A percentile compares a stretch with the other conserved stretches of the same genome.
Conservation (phyloP, 768 basidiomycete species). For the Sistotremastrum suecicum region DNA sequence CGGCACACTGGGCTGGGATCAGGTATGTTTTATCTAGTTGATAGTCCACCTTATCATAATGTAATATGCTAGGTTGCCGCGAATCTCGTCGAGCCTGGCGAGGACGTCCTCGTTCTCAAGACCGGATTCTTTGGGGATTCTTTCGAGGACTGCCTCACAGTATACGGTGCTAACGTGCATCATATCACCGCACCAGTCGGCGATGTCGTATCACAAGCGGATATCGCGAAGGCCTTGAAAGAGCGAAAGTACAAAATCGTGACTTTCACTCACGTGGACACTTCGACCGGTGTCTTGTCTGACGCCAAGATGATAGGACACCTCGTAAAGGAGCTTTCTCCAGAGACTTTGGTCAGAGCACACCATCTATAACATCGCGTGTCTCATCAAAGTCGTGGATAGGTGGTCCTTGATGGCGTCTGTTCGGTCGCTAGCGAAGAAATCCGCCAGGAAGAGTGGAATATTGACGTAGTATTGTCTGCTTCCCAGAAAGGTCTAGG, state of each 20-base stretch:
- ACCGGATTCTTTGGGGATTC: slow-evolving; percentile 92
- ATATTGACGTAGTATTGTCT: slow-evolving; percentile 73
- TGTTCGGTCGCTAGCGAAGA: slow-evolving; percentile 95
- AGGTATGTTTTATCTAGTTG: slow-evolving; percentile 29
- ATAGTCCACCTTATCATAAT: background rate
- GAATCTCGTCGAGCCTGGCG: slow-evolving; percentile 76
- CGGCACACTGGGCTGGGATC: slow-evolving; percentile 96
- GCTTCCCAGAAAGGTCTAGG: slow-evolving; percentile 91
- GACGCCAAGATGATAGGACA: slow-evolving; percentile 65
- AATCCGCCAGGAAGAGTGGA: slow-evolving; percentile 89
- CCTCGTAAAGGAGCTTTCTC: slow-evolving; percentile 61
- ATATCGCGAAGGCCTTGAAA: slow-evolving; percentile 55
- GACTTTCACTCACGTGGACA: slow-evolving; percentile 93
- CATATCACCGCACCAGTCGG: slow-evolving; percentile 78
- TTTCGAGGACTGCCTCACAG: slow-evolving; percentile 73
- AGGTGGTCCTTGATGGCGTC: slow-evolving; percentile 84
- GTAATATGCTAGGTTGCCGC: slow-evolving; percentile 51
- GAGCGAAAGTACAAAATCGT: slow-evolving; percentile 77
- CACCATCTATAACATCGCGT: slow-evolving; percentile 3
- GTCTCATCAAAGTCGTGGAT: slow-evolving; percentile 1
- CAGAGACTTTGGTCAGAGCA: slow-evolving; percentile 57
- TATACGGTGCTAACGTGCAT: slow-evolving; percentile 81
- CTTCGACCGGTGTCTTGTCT: slow-evolving; percentile 80
- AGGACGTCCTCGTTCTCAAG: slow-evolving; percentile 71
- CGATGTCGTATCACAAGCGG: slow-evolving; percentile 43